Conservation (phyloP, 2,329 filamentous ascomycete genomes). For the Metarhizium sp. region DNA sequence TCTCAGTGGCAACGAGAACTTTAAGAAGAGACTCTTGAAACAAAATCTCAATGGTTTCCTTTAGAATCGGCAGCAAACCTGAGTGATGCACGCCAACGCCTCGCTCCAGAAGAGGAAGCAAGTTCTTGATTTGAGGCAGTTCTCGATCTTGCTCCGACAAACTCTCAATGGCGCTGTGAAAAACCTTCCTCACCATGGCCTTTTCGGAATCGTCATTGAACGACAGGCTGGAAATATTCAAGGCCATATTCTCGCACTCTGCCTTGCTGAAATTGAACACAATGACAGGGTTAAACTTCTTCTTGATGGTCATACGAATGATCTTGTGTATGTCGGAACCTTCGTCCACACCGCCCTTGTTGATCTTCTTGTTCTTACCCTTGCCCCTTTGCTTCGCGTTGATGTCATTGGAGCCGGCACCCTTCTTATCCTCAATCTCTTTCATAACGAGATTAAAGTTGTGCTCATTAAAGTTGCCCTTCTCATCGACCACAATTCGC, state of each 20-base stretch:
- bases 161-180: slow-evolving; percentile 85
- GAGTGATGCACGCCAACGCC: slow-evolving; percentile 98
- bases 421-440: slow-evolving; percentile 78
- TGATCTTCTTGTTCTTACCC: slow-evolving; percentile 84
- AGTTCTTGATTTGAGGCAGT: slow-evolving; percentile 82
- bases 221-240: slow-evolving; percentile 75
- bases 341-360: slow-evolving; percentile 72
- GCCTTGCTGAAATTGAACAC: slow-evolving; percentile 99
- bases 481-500: slow-evolving; percentile 90
- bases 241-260: slow-evolving; percentile 83
- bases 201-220: slow-evolving; percentile 98
- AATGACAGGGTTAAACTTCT: slow-evolving; percentile 95
- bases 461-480: slow-evolving; percentile 88
- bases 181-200: slow-evolving; percentile 87
- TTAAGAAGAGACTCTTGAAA: slow-evolving; percentile 98
- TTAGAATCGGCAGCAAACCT: slow-evolving; percentile 86
- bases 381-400: slow-evolving; percentile 75
- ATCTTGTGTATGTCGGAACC: slow-evolving; percentile 92
- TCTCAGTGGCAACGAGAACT: slow-evolving; percentile 94
- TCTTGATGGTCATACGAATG: slow-evolving; percentile 96
- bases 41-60: slow-evolving; percentile 97
- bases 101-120: slow-evolving; percentile 77
- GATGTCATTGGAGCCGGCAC: slow-evolving; percentile 70
- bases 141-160: slow-evolving; percentile 85
- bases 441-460: slow-evolving; percentile 97